Conservation (phyloP, 1,284 basidiomycete genomes). For the Puccinia polysora region DNA sequence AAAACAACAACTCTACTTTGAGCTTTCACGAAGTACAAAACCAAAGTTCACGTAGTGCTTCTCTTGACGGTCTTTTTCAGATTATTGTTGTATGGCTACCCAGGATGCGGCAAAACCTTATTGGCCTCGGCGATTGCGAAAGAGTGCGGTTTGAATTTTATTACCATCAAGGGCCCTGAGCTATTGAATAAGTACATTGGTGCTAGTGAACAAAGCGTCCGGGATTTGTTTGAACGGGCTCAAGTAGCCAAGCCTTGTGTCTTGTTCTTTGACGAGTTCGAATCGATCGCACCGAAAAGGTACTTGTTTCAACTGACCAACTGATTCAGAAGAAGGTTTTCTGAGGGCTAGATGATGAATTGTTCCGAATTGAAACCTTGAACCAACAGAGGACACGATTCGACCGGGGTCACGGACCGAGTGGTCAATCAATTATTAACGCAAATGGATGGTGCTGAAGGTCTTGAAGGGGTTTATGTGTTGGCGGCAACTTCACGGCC, state of each 20-base stretch:
- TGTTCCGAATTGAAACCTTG: neutral
- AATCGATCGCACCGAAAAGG: conserved; percentile 96
- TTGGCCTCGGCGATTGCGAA: conserved; percentile 94
- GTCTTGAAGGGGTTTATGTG: conserved; percentile 94
- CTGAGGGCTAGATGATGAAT: no score
- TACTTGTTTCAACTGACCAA: conserved; percentile 50
- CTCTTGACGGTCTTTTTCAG: conserved; percentile 55
- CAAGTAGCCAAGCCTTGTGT: conserved; percentile 95
- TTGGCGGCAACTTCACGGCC: conserved; percentile 95
- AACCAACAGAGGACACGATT: conserved; percentile 81
- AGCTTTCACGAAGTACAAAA: no score
- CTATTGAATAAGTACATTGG: conserved; percentile 98
- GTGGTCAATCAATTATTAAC: conserved; percentile 99
- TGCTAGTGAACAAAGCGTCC: conserved; percentile 88
- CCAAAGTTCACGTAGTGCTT: neutral
- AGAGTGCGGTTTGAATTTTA: conserved; percentile 97
- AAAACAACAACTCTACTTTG: no score
- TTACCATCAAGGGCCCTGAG: conserved; percentile 96
- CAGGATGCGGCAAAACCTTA: conserved; percentile 95
- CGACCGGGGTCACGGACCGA: conserved; percentile 94
- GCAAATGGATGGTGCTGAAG: conserved; percentile 99
- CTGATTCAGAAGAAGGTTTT: conserved; percentile 4
- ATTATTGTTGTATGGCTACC: conserved; percentile 86
- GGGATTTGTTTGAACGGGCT: conserved; percentile 92
- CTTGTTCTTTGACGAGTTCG: conserved; percentile 98